Percentiles rank a stretch among this genome's conserved stretches.
Evolutionary conservation across 148 eudicot genomes (phyloP).

Genomic region (Linanthus parryae): DNA sequence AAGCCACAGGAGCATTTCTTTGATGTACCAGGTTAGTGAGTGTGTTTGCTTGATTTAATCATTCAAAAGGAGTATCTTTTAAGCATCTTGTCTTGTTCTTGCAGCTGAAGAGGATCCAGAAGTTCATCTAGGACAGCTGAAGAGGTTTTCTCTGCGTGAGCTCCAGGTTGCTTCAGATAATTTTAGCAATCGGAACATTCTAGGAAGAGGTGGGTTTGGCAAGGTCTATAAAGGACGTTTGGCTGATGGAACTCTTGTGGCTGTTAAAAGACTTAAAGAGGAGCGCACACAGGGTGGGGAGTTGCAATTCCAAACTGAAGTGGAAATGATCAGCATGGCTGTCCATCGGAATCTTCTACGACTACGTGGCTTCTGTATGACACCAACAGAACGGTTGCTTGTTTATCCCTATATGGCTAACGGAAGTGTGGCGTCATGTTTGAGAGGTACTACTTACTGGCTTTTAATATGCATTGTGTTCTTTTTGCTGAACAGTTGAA

Average conservation of each 20-base stretch:
- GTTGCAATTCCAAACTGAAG: conserved; percentile 80
- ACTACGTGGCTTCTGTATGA: conserved; percentile 80
- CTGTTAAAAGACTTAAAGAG: conserved; percentile 79
- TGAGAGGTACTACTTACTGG: conserved; percentile 48
- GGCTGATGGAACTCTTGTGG: conserved; percentile 75
- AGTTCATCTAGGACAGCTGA: conserved; percentile 82
- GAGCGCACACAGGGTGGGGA: conserved; percentile 82
- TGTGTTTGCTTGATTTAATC: not conserved
- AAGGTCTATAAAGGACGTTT: conserved; percentile 82
- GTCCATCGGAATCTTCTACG: conserved; percentile 79
- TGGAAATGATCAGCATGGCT: conserved; percentile 88
- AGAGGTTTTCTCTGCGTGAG: conserved; percentile 74
- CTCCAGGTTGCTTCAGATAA: conserved; percentile 74
- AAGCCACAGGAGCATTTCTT: conserved; percentile 73
- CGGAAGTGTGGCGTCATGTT: conserved; percentile 83
- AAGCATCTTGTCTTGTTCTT: no score
- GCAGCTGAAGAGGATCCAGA: conserved; percentile 95
- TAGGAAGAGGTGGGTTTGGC: conserved; percentile 88
- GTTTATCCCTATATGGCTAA: conserved; percentile 78
- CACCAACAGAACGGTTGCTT: conserved; percentile 77
- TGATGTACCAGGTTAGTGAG: conserved; percentile 77
- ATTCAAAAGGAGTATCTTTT: no score
- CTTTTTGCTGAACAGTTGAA: no score
- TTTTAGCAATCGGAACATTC: conserved; percentile 60
- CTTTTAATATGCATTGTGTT: no score